Base-by-base conservation (phyloP, 805 yeast genomes). In the Ogataea saltuana region DNA sequence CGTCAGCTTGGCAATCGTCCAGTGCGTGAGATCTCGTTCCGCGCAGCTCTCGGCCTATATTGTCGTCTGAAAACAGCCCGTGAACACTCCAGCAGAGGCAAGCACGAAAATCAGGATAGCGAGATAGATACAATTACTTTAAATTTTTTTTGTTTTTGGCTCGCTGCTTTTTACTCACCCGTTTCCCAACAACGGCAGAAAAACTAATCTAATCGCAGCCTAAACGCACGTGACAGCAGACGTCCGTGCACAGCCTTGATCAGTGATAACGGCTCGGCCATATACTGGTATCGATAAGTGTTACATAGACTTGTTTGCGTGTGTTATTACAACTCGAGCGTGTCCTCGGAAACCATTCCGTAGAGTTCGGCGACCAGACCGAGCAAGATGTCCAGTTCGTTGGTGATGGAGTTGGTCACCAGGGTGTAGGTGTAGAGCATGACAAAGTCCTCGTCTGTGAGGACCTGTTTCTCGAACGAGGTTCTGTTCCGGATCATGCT, bases 371-470 rank as follows among this genome's bases (percentile, higher is more conserved):
- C 79, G 28, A 86, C 71, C 16, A 73, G 62, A 1, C 62, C 67
- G 34, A 83, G 72, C 26, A 88, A 74, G 33, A 66, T 72, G 46
- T 81, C 80, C 51, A 87, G 64, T 56, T 85, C 88, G 31, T 77
- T 76, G 4, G 83, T 73, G 32, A 87, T 78, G 2, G 83, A 76
- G 29, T 82, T 69, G 0, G 90, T 80, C 17, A 85, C 90, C 59
- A 87, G 69, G 35, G 83, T 74, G 60, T 86, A 87, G 0, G 90
- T 78, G 57, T 86, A 88, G 38, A 87, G 71, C 53, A 87, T 64
- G 16, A 87, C 88, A 58, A 85, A 87, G 53, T 87, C 95, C 48
- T 83, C 85, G 55, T 84, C 83, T 9, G 74, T 67, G 31, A 80
- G 58, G 15, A 56, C 48, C 31, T 66, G 60, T 6, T 54, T 44